These are phyloP conservation scores for Trypanosoma boissoni DNA, from an alignment of 208 protist genomes.

Conservation along the genomic window DNA sequence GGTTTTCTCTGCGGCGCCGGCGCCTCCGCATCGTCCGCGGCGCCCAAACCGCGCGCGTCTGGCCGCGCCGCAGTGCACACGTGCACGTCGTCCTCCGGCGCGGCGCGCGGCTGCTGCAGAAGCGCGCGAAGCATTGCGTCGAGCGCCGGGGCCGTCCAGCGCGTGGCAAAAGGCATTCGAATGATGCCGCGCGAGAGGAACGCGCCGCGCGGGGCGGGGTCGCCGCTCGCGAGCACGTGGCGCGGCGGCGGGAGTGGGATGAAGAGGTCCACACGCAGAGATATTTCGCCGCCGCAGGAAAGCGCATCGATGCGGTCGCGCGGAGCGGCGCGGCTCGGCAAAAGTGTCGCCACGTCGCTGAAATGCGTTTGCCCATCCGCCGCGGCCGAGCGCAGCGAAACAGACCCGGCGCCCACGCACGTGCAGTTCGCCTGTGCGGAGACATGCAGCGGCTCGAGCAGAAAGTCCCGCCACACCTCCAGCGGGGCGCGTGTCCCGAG, in stretches of 20 bases:
- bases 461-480: constrained; percentile 20
- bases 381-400: constrained; percentile 51
- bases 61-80: constrained; percentile 6
- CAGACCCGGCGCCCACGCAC: constrained; percentile 39
- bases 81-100: constrained; percentile 21
- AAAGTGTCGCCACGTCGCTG: constrained; percentile 35
- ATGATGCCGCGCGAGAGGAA: constrained; percentile 71
- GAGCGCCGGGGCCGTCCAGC: constrained; percentile 47
- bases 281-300: constrained; percentile 40
- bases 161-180: constrained; percentile 59
- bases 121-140: constrained; percentile 36
- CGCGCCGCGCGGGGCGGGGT: constrained; percentile 12
- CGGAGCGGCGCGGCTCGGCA: constrained; percentile 28
- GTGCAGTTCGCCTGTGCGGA: constrained; percentile 17
- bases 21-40: too few species aligned
- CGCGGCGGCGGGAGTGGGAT: constrained; percentile 39
- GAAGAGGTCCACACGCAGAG: constrained; percentile 63
- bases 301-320: constrained; percentile 36
- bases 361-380: constrained; percentile 45
- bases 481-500: constrained; percentile 23
- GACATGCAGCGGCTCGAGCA: constrained; percentile 22
- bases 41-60: too few species aligned
- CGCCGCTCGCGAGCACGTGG: constrained; percentile 57
- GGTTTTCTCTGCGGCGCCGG: constrained; percentile 27
- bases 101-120: constrained; percentile 19